Base-by-base conservation (phyloP, 768 basidiomycete genomes). In the Boletus subparvulus region DNA sequence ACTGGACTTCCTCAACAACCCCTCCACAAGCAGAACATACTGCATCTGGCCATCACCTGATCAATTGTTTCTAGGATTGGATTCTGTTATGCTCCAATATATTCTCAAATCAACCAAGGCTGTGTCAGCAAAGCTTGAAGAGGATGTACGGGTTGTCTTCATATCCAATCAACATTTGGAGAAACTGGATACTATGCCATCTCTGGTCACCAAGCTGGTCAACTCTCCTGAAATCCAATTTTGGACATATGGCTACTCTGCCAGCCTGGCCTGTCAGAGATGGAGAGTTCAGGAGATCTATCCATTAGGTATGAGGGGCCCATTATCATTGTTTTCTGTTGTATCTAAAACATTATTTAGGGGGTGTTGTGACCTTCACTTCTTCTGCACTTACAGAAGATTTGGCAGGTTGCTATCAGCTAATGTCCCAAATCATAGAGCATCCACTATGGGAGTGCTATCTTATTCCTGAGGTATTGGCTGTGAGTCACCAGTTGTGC, bases 361-460 rank as follows among this genome's bases (percentile, higher is more conserved):
- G 90, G 47, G 90, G 90, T 4, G 71, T 92, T 58, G 78, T 85
- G 3, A 89, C 88, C 2, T 87, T 92, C 56, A 86, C 85, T 17
- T 79, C 89, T 1, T 73, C 73, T 51, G 86, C 83, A 19, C 75
- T 92, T 46, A 59, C 78, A 13, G 78, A 81, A 36, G 77, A 86
- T 64, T 81, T 83, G 6, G 50, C 76, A 36, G 81, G 77, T 14
- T 69, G 83, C 12, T 69, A 75, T 41, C 66, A 80, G 16, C 70
- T 78, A 11, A 82, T 92, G 41, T 71, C 67, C 21, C 74, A 81
- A 61, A 69, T 88, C 14, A 69, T 75, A 52, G 74, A 79, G 40
- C 88, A 91, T 63, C 85, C 84, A 24, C 64, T 86, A 17, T 92
- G 89, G 88, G 73, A 74, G 12, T 83, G 83, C 51, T 91, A 86